Base-by-base conservation (phyloP, 306 rosid species). In the Prunus mongolica region DNA sequence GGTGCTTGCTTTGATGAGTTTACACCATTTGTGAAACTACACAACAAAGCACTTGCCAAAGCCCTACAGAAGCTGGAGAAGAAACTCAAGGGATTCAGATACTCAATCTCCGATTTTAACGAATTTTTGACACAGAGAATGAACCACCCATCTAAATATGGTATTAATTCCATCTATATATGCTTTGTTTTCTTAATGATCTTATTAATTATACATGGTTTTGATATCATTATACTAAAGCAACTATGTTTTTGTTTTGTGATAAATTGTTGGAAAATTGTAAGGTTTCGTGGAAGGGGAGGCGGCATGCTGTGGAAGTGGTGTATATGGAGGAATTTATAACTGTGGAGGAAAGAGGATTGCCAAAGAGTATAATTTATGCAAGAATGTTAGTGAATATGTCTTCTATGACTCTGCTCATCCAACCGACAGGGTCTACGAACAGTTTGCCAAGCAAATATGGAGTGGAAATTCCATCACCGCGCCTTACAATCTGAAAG, bases 261-360 rank as follows among this genome's bases (percentile, higher is more conserved):
- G 9, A 6, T 34, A 34, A 34, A 34, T 6, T 34, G 44, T 51
- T 51, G 56, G 22, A 25, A 11, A n/a, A 13, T 18, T 20, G 46
- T 15, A 19, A 55, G 83, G 78, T 69, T 82, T 86, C 27, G 19
- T 76, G 65, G 91, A 84, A 78, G 88, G 82, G 27, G 74, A 67
- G 28, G 54, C 2, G 5, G 92, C 86, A 19, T 90, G 91, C 11
- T 86, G 92, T 72, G 97, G 93, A 16, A 68, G 86, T 67, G 97
- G 92, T 0, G 73, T 69, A 15, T 87, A 63, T 58, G 76, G 87
- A 78, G 93, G 89, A 62, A 75, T 67, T 60, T 55, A 55, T 8
- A 91, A 77, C 47, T 87, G 96, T 20, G 96, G 96, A 32, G 88
- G 90, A 8, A 12, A 6, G n/a, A 88, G 69, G 72, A 81, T 65